Evolutionary conservation across 1,139 yeast species (phyloP), one percentile per base, ranked within the genome.

Genomic region (Diutina ranongensis): DNA sequence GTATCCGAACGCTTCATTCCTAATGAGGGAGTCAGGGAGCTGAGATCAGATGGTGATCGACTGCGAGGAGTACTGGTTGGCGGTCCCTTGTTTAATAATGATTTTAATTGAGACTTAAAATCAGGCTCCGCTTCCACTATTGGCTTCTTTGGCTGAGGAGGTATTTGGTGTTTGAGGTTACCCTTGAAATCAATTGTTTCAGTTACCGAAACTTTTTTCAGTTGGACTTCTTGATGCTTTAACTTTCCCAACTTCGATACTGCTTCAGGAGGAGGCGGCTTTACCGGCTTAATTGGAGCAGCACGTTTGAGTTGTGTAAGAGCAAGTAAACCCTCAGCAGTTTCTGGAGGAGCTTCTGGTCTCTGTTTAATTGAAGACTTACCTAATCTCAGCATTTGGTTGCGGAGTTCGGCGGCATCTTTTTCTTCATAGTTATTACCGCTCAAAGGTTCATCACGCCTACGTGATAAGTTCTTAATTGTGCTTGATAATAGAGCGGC

Each of bases 361-460:
- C n/a, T 12, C 20, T 38, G 42, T 22, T 35, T 35, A 21, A 22
- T 12, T 4, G 28, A 19, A 3, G 28, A 35, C 27, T 22, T 21
- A 4, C 42, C 42, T 12, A 38, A 18, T n/a, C 42, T 31, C 32
- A 25, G 31, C 42, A 38, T 38, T 25, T 38, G 42, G 16, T n/a
- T 12, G 8, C 42, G 42, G 15, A 38, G 21, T 25, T 38, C 42
- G 20, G 32, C 32, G 12, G 42, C 42, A 10, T 38, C 42, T 3
- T 13, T n/a, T 25, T 38, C 42, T 5, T 20, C 31, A 19, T 38
- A 38, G n/a, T 22, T 35, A 15, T 18, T 12, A 18, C n/a, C 18
- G 8, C n/a, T 35, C 2, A 16, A 16, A 9, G 13, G 12, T n/a
- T 12, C 15, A 13, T 35, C 33, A 18, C 21, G 16, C 28, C 25